A percentile compares a stretch with the other conserved stretches of the same genome.
Evolutionary conservation across 2,329 filamentous ascomycete species (phyloP).

Genomic region (Teratosphaeria nubilosa): DNA sequence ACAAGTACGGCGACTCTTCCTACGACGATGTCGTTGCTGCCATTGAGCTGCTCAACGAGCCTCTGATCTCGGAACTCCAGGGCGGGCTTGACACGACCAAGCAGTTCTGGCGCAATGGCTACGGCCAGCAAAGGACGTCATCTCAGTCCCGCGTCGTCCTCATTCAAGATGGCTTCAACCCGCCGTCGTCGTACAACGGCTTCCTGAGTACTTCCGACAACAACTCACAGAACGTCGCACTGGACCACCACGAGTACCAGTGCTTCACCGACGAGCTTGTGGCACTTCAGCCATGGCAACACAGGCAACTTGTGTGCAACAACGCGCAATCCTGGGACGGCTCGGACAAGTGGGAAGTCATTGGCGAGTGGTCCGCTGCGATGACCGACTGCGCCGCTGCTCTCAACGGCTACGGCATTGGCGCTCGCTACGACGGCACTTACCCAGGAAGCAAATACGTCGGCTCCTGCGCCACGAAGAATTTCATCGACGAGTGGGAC

Average conservation of each 20-base stretch:
- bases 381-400: conserved; percentile 51
- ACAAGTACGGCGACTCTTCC: conserved; percentile 43
- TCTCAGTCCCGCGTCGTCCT: conserved; percentile 37
- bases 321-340: conserved; percentile 39
- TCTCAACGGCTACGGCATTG: conserved; percentile 46
- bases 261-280: conserved; percentile 47
- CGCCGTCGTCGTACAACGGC: conserved; percentile 49
- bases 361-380: conserved; percentile 60
- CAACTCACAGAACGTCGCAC: conserved; percentile 44
- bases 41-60: conserved; percentile 51
- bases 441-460: conserved; percentile 38
- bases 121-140: conserved; percentile 28
- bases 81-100: conserved; percentile 34
- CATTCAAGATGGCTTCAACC: conserved; percentile 48
- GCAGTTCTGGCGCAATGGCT: conserved; percentile 48
- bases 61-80: conserved; percentile 35
- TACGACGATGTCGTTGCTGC: conserved; percentile 51
- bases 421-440: conserved; percentile 51
- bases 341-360: conserved; percentile 55
- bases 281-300: conserved; percentile 40
- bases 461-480: conserved; percentile 46
- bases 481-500: conserved; percentile 39
- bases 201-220: conserved; percentile 45
- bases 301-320: conserved; percentile 47
- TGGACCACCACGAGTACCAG: conserved; percentile 63